Evolutionary conservation across 208 protist species (phyloP), one percentile per base, ranked within the genome.

Genomic region (Leishmania mexicana): DNA sequence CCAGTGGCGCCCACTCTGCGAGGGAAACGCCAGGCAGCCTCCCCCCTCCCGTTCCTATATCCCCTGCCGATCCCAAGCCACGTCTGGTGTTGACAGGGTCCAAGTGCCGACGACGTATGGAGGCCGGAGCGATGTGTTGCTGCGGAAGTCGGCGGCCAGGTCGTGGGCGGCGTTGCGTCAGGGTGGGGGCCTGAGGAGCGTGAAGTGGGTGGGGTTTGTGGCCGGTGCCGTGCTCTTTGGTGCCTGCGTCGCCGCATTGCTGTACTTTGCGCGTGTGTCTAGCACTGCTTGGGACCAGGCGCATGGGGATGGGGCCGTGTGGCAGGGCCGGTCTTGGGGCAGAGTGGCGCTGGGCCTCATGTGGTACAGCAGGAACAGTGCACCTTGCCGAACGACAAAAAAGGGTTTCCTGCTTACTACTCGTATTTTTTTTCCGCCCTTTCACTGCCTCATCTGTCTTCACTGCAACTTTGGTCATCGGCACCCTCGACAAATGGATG

Each of bases 61-160:
- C 54, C 58, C 8, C 93, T 38, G 87, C 93, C 17, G 95, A 94
- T 53, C 80, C 71, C 40, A 85, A 92, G 60, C 90, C 89, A 7
- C 78, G 85, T 71, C n/a, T 38, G 40, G 35, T 76, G 10, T 6
- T 70, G 65, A 3, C 28, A 0, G 54, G 62, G 51, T 11, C 45
- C 45, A 49, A 49, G 45, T 11, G 45, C 45, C 0, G 45, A 49
- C 45, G 51, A 21, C 51, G 15, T 21, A 54, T 17, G 45, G 45
- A 38, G 76, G 28, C 24, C 8, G 11, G 58, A 64, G 58, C 58
- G 58, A 31, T 31, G 24, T 35, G 24, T 17, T 17, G 58, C 58
- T 64, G n/a, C 58, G 7, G 28, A 11, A 15, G 58, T 31, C 21
- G 58, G 58, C 58, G 58, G 58, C 15, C 13, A 58, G 54, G 58